phyloP scores from a whole-genome alignment of 2,329 filamentous ascomycete genomes.

The Thelonectria discophora region DNA sequence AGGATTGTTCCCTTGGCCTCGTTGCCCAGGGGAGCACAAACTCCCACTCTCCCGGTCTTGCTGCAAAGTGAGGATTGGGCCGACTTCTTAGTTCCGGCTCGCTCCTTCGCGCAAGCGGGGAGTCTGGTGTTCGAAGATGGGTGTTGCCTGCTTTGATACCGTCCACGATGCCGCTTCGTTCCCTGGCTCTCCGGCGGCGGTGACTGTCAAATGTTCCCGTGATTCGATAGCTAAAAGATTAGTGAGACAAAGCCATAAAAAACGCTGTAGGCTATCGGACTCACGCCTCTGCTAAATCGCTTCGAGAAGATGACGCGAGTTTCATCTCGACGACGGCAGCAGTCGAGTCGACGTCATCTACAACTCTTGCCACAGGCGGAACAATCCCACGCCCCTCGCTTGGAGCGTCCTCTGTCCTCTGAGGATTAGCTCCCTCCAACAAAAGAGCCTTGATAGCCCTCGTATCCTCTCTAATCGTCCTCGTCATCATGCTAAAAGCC shows the following conservation, averaged over 20 bases:
- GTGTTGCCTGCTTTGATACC: background rate
- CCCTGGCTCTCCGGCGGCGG: background rate
- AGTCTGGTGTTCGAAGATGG: background rate
- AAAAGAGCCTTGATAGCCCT: background rate
- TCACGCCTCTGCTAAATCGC: background rate
- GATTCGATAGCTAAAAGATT: background rate
- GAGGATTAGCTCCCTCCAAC: background rate
- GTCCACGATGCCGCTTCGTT: background rate
- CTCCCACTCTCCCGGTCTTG: background rate
- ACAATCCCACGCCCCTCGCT: background rate
- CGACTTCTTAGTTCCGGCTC: background rate
- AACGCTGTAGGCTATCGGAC: background rate
- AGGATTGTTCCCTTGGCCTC: background rate
- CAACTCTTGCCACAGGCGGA: background rate
- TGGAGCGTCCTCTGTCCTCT: background rate
- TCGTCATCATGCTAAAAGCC: background rate
- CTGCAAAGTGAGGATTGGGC: background rate
- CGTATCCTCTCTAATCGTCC: background rate
- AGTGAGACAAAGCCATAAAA: background rate
- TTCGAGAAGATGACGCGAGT: background rate
- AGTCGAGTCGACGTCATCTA: background rate
- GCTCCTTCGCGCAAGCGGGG: background rate
- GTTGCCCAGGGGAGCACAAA: too few species aligned
- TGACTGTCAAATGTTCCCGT: background rate
- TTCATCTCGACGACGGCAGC: background rate